Percentiles rank a stretch among this genome's conserved stretches.
phyloP scores from a whole-genome alignment of 768 basidiomycete species.

The Asterophora lycoperdoides region DNA sequence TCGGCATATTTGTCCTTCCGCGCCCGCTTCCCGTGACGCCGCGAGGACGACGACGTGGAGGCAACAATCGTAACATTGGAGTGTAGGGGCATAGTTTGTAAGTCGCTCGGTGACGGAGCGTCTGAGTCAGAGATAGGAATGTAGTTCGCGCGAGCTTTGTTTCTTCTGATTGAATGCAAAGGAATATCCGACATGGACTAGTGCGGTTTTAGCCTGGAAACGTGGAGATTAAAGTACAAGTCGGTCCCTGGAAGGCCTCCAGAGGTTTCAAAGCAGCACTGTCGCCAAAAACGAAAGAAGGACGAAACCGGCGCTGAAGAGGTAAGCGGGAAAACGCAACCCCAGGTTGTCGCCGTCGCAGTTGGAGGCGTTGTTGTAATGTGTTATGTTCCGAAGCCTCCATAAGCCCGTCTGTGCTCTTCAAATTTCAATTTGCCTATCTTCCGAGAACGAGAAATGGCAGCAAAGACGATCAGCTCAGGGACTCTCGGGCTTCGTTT shows the following conservation, averaged over 20 bases:
- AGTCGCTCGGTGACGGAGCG: constrained; percentile 18
- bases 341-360: background rate
- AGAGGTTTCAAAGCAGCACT: background rate
- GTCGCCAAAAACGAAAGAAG: background rate
- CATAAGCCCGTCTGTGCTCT: too few species aligned
- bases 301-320: background rate
- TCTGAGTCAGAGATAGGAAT: constrained; percentile 35
- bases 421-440: background rate
- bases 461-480: constrained; percentile 54
- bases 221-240: background rate
- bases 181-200: constrained; percentile 65
- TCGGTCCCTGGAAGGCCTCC: background rate
- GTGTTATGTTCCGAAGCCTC: background rate
- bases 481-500: constrained; percentile 64
- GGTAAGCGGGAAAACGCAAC: background rate
- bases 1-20: constrained; percentile 56
- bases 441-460: constrained; percentile 25
- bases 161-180: constrained; percentile 54
- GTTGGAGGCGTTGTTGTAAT: constrained; percentile 6
- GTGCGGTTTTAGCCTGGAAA: background rate
- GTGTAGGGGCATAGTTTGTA: constrained; percentile 24
- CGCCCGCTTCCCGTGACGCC: constrained; percentile 35
- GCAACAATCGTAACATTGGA: constrained; percentile 24
- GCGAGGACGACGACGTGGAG: constrained; percentile 20
- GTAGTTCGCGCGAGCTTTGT: constrained; percentile 45